phyloP scores from a whole-genome alignment of 1,284 basidiomycete species.

The Ganoderma leucocontextum region DNA sequence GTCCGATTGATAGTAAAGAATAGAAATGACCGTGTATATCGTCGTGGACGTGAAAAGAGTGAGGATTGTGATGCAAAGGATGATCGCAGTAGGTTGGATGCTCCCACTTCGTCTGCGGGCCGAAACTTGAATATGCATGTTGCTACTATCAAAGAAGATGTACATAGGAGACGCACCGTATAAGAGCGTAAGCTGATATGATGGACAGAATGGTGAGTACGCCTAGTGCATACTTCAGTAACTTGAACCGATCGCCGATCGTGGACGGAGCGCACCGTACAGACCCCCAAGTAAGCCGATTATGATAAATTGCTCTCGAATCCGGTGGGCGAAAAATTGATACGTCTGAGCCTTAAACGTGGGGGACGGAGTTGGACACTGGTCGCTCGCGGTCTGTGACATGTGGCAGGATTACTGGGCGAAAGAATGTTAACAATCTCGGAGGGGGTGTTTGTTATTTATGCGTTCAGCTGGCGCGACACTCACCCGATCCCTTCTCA shows the following conservation, averaged over 20 bases:
- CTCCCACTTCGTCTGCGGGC: background rate
- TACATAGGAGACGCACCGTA: background rate
- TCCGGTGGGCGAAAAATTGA: background rate
- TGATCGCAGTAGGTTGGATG: background rate
- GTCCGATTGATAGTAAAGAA: slow-evolving; percentile 3
- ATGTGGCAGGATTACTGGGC: background rate
- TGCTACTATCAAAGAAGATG: background rate
- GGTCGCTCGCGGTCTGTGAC: background rate
- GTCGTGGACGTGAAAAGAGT: background rate
- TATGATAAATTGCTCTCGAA: background rate
- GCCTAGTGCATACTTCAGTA: background rate
- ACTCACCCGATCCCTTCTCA: no score
- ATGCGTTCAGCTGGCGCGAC: no score
- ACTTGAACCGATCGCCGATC: background rate
- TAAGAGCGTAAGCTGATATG: background rate
- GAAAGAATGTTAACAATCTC: no score
- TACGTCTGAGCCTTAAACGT: background rate
- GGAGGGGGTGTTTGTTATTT: no score
- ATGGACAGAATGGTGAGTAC: background rate
- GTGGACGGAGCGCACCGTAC: background rate
- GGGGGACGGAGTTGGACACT: background rate
- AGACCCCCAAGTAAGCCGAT: background rate
- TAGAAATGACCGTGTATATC: background rate
- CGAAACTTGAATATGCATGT: background rate
- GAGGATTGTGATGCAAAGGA: background rate